phyloP scores from a whole-genome alignment of 805 yeast genomes.

The Spathaspora arborariae region DNA sequence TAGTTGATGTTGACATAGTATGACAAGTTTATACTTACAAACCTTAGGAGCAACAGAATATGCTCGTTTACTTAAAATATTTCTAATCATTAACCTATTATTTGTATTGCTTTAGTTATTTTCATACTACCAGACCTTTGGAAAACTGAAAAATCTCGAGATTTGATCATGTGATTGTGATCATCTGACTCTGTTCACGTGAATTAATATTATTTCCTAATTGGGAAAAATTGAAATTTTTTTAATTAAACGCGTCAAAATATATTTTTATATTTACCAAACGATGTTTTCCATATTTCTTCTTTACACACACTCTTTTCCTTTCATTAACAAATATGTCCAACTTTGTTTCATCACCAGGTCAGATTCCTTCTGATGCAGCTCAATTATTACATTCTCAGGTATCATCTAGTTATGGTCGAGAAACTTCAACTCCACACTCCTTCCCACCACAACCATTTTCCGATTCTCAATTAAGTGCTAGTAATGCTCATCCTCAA shows the following conservation, averaged over 20 bases:
- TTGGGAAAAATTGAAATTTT: slow-evolving; percentile 2
- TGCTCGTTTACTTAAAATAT: neutral
- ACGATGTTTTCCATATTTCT: too few relatives aligned
- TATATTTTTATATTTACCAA: neutral
- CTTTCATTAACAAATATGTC: slow-evolving; percentile 23
- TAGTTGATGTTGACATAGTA: neutral
- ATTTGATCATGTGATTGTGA: neutral
- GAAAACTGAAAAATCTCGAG: neutral
- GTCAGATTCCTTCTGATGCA: slow-evolving; percentile 42
- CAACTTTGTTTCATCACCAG: slow-evolving; percentile 42
- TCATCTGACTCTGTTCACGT: slow-evolving; percentile 1
- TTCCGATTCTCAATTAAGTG: slow-evolving; percentile 8
- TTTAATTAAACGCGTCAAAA: neutral
- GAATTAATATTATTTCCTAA: slow-evolving; percentile 2
- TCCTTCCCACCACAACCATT: slow-evolving; percentile 3
- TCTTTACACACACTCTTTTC: neutral
- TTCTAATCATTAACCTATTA: neutral
- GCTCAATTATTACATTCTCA: slow-evolving; percentile 38
- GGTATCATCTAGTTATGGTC: slow-evolving; percentile 40
- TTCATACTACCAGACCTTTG: too few relatives aligned
- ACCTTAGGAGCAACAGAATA: neutral
- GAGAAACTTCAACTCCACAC: slow-evolving; percentile 17
- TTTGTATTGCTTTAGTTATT: neutral
- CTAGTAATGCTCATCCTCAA: slow-evolving; percentile 1
- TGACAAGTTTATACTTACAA: neutral